phyloP scores from a whole-genome alignment of 352 stramenopile genomes.

The Globisporangium orthogonon region DNA sequence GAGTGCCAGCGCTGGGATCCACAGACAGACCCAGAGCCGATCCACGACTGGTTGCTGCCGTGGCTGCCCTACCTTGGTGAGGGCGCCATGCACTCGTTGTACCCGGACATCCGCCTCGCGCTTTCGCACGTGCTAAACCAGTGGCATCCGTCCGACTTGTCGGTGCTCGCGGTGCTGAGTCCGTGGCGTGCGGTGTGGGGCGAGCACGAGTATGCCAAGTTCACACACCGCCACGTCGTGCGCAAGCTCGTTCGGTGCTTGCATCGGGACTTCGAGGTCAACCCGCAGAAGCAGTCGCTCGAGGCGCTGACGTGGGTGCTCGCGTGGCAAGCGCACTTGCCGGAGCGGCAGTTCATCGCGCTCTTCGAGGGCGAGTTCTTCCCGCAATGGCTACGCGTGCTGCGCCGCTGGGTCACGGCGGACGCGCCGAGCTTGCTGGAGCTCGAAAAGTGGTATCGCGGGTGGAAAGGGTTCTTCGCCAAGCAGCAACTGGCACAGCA shows the following conservation, averaged over 20 bases:
- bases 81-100: conserved; percentile 41
- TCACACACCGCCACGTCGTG: conserved; percentile 74
- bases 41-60: conserved; percentile 79
- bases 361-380: conserved; percentile 91
- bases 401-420: conserved; percentile 66
- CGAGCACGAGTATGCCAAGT: conserved; percentile 77
- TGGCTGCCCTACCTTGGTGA: conserved; percentile 43
- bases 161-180: conserved; percentile 47
- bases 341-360: conserved; percentile 66
- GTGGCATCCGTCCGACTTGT: conserved; percentile 78
- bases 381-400: conserved; percentile 82
- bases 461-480: conserved; percentile 81
- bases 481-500: conserved; percentile 50
- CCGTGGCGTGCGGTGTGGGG: conserved; percentile 73
- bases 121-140: conserved; percentile 59
- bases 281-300: conserved; percentile 68
- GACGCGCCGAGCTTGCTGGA: conserved; percentile 41
- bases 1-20: conserved; percentile 62
- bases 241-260: conserved; percentile 72
- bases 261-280: conserved; percentile 75
- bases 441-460: conserved; percentile 77
- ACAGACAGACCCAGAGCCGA: conserved; percentile 30
- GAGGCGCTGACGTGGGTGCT: conserved; percentile 66
- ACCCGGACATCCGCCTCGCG: conserved; percentile 60
- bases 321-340: conserved; percentile 62